phyloP scores from a whole-genome alignment of 768 basidiomycete species.

The Leccinum olivaceopallidum region DNA sequence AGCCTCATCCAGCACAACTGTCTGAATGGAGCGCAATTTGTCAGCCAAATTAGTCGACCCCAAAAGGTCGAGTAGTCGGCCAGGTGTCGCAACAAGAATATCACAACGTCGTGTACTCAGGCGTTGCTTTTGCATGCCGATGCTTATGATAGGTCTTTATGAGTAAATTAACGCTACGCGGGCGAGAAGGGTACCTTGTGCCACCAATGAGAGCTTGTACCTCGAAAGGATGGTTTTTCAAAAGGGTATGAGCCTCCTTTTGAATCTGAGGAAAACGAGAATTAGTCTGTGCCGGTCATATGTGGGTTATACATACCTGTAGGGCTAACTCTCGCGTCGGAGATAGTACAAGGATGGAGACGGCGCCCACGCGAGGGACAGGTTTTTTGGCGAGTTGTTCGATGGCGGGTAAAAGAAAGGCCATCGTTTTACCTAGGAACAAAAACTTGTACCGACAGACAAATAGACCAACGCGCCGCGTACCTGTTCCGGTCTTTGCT shows the following conservation, averaged over 20 bases:
- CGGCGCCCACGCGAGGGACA: conserved; percentile 19
- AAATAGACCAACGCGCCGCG: conserved; percentile 13
- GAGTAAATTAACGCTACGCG: not conserved
- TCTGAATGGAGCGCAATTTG: conserved; percentile 40
- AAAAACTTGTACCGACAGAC: not conserved
- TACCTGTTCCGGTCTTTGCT: conserved; percentile 63
- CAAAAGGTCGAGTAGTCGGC: conserved; percentile 71
- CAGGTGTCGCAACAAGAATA: conserved; percentile 74
- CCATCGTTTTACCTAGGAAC: conserved; percentile 61
- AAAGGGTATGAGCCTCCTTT: conserved; percentile 56
- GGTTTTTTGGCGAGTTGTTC: conserved; percentile 59
- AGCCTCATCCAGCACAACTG: conserved; percentile 70
- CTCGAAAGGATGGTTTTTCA: conserved; percentile 41
- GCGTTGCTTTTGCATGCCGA: conserved; percentile 27
- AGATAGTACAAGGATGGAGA: conserved; percentile 66
- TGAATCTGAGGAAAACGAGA: conserved; percentile 49
- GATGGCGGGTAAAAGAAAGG: conserved; percentile 74
- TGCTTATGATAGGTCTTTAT: conserved; percentile 16
- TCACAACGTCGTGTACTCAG: conserved; percentile 38
- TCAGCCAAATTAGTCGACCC: conserved; percentile 42
- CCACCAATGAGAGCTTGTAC: conserved; percentile 57
- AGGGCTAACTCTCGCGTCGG: conserved; percentile 76
- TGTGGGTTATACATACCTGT: conserved; percentile 48
- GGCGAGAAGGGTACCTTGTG: conserved; percentile 38
- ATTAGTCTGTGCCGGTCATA: not conserved